Base-by-base conservation (phyloP, 225 moss, liverwort and hornwort genomes). In the Pseudoscleropodium purum region DNA sequence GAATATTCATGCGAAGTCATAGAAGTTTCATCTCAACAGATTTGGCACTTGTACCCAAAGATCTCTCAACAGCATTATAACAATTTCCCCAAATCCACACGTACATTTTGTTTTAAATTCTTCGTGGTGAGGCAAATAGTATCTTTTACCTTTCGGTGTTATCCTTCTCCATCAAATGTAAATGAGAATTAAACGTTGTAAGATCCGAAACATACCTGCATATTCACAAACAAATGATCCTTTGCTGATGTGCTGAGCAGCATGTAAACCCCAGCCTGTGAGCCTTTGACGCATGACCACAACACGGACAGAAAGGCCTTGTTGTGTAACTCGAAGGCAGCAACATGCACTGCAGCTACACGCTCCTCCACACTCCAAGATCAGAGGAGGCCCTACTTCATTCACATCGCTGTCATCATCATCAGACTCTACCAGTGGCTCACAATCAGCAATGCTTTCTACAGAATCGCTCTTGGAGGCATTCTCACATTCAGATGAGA, bases 141-240 rank as follows among this genome's bases (percentile, higher is more conserved):
- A 77, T 60, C 47, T 47, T 61, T 47, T 36, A 75, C 61, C 25
- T 75, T 65, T 41, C 39, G 21, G n/a, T 39, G 18, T 41, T 80
- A 51, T 68, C 57, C 41, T 54, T 69, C 59, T 76, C 78, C 65
- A 59, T 54, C 69, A 81, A 34, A 68, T 34, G 34, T 29, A 63
- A 47, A 49, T 52, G 69, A 81, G 36, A 60, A 65, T 43, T 34
- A 54, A 87, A 69, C 8, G 30, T 18, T 51, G 12, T 39, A 41
- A 27, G 49, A 41, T 63, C 2, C 29, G 65, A 60, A 15, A 68
- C 89, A 15, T 84, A 92, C 90, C 93, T 83, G 92, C 90, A 59
- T 98, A 97, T 89, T 98, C 98, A 84, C 98, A 98, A 21, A 98
- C 94, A 80, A 97, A 98, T 9, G 92, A 93, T 64, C 98, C 98